Percentiles rank a stretch among this genome's conserved stretches.
Conservation (phyloP, 176 grass and related monocot genomes). For the Carex pumila region DNA sequence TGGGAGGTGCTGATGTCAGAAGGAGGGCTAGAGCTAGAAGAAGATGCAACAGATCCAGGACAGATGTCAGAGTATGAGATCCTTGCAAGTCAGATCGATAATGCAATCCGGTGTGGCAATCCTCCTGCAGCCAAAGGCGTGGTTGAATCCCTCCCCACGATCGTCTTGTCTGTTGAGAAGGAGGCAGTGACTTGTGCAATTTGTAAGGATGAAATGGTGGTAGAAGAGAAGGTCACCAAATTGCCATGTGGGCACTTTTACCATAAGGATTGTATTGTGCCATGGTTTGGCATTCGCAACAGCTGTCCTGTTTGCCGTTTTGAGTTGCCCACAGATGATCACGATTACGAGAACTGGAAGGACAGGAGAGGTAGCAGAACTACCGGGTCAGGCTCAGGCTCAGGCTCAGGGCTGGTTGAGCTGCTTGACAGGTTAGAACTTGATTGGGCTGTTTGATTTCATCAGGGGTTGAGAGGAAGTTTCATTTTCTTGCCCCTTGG, state of each 20-base stretch:
- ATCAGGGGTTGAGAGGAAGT: not conserved
- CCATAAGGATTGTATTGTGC: conserved; percentile 49
- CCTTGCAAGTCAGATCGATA: conserved; percentile 37
- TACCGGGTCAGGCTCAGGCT: not conserved
- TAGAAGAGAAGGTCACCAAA: conserved; percentile 39
- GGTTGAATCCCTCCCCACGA: conserved; percentile 46
- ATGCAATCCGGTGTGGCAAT: conserved; percentile 22
- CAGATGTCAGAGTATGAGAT: conserved; percentile 42
- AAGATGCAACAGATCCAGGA: not conserved
- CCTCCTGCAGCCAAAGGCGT: conserved; percentile 45
- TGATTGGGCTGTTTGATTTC: conserved; percentile 18
- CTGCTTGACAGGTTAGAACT: conserved; percentile 18
- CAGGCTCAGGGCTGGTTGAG: conserved; percentile 1
- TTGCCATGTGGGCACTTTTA: conserved; percentile 61
- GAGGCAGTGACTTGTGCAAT: conserved; percentile 32
- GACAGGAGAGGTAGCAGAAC: not conserved
- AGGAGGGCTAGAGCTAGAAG: conserved; percentile 24
- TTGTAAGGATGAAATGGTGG: conserved; percentile 58
- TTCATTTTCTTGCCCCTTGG: not conserved
- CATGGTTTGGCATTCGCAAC: conserved; percentile 64
- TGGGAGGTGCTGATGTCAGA: conserved; percentile 53
- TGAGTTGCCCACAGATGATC: conserved; percentile 71
- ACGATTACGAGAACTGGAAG: conserved; percentile 49
- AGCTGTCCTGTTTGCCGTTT: conserved; percentile 61
- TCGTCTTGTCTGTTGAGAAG: conserved; percentile 19